A percentile compares a stretch with the other conserved stretches of the same genome.
Evolutionary conservation across 805 yeast genomes (phyloP).

Genomic region (Starmerella riodocensis): DNA sequence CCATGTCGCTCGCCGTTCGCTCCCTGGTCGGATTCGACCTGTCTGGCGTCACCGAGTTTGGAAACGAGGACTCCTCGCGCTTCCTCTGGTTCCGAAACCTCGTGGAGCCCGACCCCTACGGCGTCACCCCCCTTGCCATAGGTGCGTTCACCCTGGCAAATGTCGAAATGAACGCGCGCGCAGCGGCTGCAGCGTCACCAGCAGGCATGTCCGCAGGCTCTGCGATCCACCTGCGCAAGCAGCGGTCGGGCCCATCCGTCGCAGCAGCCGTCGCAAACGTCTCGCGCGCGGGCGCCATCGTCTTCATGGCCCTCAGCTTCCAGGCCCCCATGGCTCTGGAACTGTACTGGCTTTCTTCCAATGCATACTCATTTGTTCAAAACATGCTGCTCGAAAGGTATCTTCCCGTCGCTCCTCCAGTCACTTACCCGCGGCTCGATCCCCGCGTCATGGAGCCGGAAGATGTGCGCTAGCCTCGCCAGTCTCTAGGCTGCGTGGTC

Average conservation of each 20-base stretch:
- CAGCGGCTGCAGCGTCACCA: slow-evolving; percentile 23
- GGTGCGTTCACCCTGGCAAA: slow-evolving; percentile 64
- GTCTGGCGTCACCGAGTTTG: slow-evolving; percentile 20
- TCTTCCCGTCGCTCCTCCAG: slow-evolving; percentile 46
- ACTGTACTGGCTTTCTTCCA: slow-evolving; percentile 85
- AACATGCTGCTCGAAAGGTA: slow-evolving; percentile 54
- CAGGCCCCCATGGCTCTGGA: slow-evolving; percentile 77
- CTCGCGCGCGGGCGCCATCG: slow-evolving; percentile 61
- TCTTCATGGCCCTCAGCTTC: slow-evolving; percentile 69
- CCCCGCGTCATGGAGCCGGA: not conserved
- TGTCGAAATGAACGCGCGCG: slow-evolving; percentile 72
- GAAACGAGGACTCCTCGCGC: slow-evolving; percentile 27
- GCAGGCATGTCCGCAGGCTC: not conserved
- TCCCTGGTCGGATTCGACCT: slow-evolving; percentile 48
- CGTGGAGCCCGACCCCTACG: slow-evolving; percentile 46
- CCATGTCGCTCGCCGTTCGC: slow-evolving; percentile 62
- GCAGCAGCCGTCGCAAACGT: slow-evolving; percentile 41
- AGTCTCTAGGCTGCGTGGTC: too few species aligned
- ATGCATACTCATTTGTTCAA: slow-evolving; percentile 60
- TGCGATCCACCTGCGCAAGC: slow-evolving; percentile 16
- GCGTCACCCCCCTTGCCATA: slow-evolving; percentile 52
- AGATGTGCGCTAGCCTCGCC: not conserved
- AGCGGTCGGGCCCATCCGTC: slow-evolving; percentile 20
- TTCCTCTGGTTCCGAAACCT: slow-evolving; percentile 50
- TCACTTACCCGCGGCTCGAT: slow-evolving; percentile 22